Evolutionary conservation across 106 monocot species (phyloP), one percentile per base, ranked within the genome.

Genomic region (Dioscorea alata): DNA sequence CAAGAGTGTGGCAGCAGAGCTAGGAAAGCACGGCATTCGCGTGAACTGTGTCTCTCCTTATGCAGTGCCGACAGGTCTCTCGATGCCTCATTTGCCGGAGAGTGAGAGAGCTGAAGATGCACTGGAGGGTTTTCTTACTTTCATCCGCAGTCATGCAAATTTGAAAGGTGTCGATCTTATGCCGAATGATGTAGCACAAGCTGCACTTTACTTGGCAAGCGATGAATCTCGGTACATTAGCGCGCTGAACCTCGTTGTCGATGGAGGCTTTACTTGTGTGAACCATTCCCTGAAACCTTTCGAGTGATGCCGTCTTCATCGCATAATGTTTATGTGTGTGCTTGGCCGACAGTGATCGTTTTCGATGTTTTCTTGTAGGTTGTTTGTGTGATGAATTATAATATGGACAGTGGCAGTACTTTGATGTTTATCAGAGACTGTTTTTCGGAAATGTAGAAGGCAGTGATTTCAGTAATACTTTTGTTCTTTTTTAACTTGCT

Each of bases 201-300:
- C 90, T 15, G 94, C 84, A 64, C 80, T 94, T 14, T 90, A 62
- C 80, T 56, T 94, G 69, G 94, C 90, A 0, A 79, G 87, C n/a
- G 94, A 90, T 21, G 90, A 94, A 52, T 63, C 90, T 12, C 86
- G 63, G 60, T 90, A 90, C 42, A 64, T 90, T 48, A 85, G 82
- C 17, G 94, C 78, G 60, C 78, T 80, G 13, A 94, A 85, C 57
- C 75, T 94, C 19, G 52, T 70, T 5, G 76, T 94, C 28, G 94
- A 94, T 65, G 90, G 90, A 10, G 94, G 82, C 1, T 67, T 82
- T 60, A 80, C 84, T 2, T 25, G 67, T 33, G 83, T 83, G 12
- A 83, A 75, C 28, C 49, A 73, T 63, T 35, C 56, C 2, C 64
- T 88, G 5, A 32, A 53, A 25, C 23, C 63, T 7, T 80, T 80